Percentiles rank a stretch among this genome's conserved stretches.
These are phyloP conservation scores for Castanea mollissima DNA, from an alignment of 306 rosid species.

Conservation along the genomic window DNA sequence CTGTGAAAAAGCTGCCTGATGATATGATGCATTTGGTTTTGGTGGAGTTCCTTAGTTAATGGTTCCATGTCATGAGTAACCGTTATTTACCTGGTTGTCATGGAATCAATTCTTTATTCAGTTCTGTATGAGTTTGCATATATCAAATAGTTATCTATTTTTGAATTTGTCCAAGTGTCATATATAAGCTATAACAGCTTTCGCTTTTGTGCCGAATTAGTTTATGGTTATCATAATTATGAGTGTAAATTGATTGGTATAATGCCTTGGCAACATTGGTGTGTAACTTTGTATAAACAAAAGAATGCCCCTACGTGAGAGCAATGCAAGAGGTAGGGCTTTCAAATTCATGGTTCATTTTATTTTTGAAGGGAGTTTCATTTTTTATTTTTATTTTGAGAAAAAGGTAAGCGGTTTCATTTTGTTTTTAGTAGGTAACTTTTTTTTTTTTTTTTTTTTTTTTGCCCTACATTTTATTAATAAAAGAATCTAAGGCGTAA, in stretches of 20 bases:
- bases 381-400: too few species aligned
- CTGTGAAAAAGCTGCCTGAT: slow-evolving; percentile 62
- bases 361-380: too few species aligned
- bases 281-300: neutral
- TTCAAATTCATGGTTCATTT: too few species aligned
- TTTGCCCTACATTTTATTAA: too few species aligned
- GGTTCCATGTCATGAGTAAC: neutral
- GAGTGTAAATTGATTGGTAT: neutral
- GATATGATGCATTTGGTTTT: neutral
- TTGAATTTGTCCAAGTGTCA: neutral
- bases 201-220: neutral
- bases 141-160: neutral
- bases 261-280: neutral
- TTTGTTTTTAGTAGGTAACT: too few species aligned
- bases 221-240: neutral
- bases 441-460: too few species aligned
- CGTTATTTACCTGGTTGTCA: neutral
- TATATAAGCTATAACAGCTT: neutral
- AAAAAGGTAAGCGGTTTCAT: too few species aligned
- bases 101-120: neutral
- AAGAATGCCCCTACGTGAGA: too few species aligned
- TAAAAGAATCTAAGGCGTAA: too few species aligned
- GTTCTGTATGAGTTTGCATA: neutral
- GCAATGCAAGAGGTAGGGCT: too few species aligned
- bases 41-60: neutral